These are phyloP conservation scores for Aspergillus fructus DNA, from an alignment of 2,329 filamentous ascomycete genomes.

Conservation along the genomic window DNA sequence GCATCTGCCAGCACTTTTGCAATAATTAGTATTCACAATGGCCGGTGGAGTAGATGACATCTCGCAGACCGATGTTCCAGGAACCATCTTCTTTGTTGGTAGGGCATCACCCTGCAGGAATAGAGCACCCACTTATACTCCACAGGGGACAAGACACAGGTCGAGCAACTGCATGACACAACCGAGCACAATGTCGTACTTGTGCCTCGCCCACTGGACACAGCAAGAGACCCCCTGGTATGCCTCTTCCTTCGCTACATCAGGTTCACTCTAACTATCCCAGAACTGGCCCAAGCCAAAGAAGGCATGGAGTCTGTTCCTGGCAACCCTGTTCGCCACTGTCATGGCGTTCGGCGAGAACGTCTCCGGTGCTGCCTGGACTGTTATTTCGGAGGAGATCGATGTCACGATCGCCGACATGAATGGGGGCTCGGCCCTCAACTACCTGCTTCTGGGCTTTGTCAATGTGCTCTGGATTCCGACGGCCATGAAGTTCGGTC, in stretches of 20 bases:
- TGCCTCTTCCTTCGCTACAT: background rate
- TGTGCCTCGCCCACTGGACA: constrained; percentile 33
- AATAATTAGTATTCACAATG: too few relatives aligned
- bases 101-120: constrained; percentile 18
- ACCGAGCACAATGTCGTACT: constrained; percentile 30
- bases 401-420: constrained; percentile 40
- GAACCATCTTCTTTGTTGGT: constrained; percentile 36
- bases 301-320: constrained; percentile 41
- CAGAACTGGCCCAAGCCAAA: constrained; percentile 38
- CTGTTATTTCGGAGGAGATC: constrained; percentile 40
- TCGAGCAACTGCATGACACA: constrained; percentile 24
- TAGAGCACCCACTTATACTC: background rate
- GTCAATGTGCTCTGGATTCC: constrained; percentile 43
- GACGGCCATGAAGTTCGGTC: constrained; percentile 34
- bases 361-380: constrained; percentile 44
- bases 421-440: constrained; percentile 43
- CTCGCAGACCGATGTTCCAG: constrained; percentile 28
- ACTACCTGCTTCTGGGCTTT: constrained; percentile 43
- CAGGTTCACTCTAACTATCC: background rate
- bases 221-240: constrained; percentile 31
- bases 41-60: constrained; percentile 11
- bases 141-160: background rate
- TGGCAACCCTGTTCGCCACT: constrained; percentile 43
- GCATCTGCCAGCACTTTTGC: too few relatives aligned
- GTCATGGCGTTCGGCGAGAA: constrained; percentile 44